Evolutionary conservation across 768 basidiomycete genomes (phyloP).

Genomic region (Suillus sp.): DNA sequence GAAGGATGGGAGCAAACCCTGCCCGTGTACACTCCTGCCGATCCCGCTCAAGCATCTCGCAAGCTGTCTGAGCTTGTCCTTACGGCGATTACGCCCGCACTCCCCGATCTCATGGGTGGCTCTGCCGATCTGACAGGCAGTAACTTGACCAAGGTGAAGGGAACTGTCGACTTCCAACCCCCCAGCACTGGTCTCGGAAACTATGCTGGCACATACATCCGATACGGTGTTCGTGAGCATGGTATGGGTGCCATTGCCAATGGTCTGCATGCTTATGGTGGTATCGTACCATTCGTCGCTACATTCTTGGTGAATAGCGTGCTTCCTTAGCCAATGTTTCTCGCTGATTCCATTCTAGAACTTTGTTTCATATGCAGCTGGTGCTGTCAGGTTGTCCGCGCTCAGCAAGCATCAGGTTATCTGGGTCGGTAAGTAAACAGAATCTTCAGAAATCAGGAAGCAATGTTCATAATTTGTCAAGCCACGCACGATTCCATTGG

Average conservation of each 20-base stretch:
- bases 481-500: conserved; percentile 96
- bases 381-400: conserved; percentile 89
- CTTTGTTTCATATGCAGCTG: conserved; percentile 92
- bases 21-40: conserved; percentile 81
- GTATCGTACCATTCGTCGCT: conserved; percentile 85
- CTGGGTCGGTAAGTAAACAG: conserved; percentile 74
- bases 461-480: conserved; percentile 26
- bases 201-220: conserved; percentile 88
- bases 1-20: conserved; percentile 84
- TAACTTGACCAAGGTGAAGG: conserved; percentile 88
- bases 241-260: conserved; percentile 97
- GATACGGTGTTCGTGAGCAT: conserved; percentile 97
- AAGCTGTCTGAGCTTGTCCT: conserved; percentile 92
- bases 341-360: conserved; percentile 49
- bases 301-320: conserved; percentile 78
- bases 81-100: conserved; percentile 65
- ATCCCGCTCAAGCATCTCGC: conserved; percentile 86
- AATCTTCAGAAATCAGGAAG: background rate
- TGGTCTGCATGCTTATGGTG: conserved; percentile 87
- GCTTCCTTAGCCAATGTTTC: conserved; percentile 6
- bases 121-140: conserved; percentile 92
- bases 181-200: conserved; percentile 81
- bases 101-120: conserved; percentile 88
- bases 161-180: conserved; percentile 88
- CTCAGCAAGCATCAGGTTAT: conserved; percentile 89